Percentiles rank a stretch among this genome's conserved stretches.
Conservation (phyloP, 805 yeast species). For the Lipomyces oligophaga region DNA sequence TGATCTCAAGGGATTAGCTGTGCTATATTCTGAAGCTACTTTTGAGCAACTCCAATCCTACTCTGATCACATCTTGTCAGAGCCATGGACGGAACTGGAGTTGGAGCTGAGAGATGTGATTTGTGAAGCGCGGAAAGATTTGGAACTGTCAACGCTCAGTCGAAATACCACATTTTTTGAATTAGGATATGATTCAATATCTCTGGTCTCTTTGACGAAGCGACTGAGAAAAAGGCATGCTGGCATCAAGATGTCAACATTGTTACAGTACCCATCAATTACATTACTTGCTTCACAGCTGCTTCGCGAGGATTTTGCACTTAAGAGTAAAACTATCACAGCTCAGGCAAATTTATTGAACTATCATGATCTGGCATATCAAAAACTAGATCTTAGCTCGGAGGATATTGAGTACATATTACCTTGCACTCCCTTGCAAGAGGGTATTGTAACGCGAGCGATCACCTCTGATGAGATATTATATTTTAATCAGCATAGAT, state of each 20-base stretch:
- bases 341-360: constrained; percentile 2
- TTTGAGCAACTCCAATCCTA: not conserved
- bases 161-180: constrained; percentile 27
- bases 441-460: constrained; percentile 27
- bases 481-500: constrained; percentile 20
- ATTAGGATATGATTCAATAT: constrained; percentile 32
- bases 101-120: constrained; percentile 8
- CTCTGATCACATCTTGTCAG: not conserved
- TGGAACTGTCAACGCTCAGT: not conserved
- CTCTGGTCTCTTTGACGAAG: constrained; percentile 23
- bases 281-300: constrained; percentile 1
- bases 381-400: constrained; percentile 9
- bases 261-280: constrained; percentile 18
- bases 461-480: not conserved
- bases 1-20: constrained; percentile 20
- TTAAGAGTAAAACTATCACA: no score
- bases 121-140: not conserved
- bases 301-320: not conserved
- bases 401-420: constrained; percentile 23
- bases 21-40: constrained; percentile 6
- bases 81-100: constrained; percentile 13
- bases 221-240: constrained; percentile 4
- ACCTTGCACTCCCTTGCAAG: constrained; percentile 32
- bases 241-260: constrained; percentile 5
- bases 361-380: constrained; percentile 14